phyloP scores from a whole-genome alignment of 768 basidiomycete species.

The Panellus pusillus region DNA sequence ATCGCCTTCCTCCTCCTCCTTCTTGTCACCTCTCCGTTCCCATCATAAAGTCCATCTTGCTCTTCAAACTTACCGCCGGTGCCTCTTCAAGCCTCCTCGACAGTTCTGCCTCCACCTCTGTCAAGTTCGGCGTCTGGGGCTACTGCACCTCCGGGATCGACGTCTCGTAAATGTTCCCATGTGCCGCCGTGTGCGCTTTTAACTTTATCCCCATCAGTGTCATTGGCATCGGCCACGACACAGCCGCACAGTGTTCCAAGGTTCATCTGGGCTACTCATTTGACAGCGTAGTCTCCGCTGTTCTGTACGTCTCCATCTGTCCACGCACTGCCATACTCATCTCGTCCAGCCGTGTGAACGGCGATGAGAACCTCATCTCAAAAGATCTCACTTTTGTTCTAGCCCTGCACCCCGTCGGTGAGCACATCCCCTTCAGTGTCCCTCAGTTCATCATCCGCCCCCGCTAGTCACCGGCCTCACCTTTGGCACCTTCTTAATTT shows the following conservation, averaged over 20 bases:
- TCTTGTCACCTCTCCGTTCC: slow-evolving; percentile 63
- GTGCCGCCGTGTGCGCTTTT: too few relatives aligned
- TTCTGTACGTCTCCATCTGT: slow-evolving; percentile 37
- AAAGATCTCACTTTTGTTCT: slow-evolving; percentile 47
- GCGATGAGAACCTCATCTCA: slow-evolving; percentile 42
- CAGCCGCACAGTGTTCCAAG: slow-evolving; percentile 45
- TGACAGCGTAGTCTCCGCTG: slow-evolving; percentile 46
- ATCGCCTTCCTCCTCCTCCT: slow-evolving; percentile 61
- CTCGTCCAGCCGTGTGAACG: slow-evolving; percentile 32
- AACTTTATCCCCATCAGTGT: slow-evolving; percentile 32
- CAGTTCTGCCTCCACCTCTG: slow-evolving; percentile 36
- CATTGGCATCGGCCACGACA: slow-evolving; percentile 39
- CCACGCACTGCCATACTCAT: slow-evolving; percentile 15
- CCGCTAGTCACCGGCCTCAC: slow-evolving; percentile 46
- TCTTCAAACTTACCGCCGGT: slow-evolving; percentile 49
- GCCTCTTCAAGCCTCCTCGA: slow-evolving; percentile 33
- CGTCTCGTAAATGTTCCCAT: slow-evolving; percentile 36
- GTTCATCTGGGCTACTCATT: slow-evolving; percentile 55
- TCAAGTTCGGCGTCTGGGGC: slow-evolving; percentile 63
- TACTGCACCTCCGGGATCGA: slow-evolving; percentile 54
- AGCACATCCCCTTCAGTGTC: slow-evolving; percentile 4
- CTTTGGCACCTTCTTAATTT: slow-evolving; percentile 49
- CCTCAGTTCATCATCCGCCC: slow-evolving; percentile 3
- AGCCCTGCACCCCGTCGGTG: slow-evolving; percentile 58
- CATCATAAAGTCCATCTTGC: slow-evolving; percentile 54